Evolutionary conservation across 2,329 filamentous ascomycete genomes (phyloP).

Genomic region (Fusarium sp.): DNA sequence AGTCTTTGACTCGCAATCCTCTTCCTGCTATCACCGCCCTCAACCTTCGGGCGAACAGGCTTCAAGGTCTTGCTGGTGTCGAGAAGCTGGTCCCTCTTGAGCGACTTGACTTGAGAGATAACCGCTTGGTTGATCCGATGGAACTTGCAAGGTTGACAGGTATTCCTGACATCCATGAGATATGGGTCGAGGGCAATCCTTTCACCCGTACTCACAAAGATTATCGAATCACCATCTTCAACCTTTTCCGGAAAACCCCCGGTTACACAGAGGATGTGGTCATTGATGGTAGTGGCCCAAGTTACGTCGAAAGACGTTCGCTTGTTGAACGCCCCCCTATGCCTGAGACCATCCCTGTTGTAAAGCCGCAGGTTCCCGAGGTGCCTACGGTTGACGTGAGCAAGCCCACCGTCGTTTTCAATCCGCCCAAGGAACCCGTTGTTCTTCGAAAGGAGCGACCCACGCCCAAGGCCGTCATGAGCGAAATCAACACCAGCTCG

Average conservation of each 20-base stretch:
- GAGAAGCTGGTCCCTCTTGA: constrained; percentile 91
- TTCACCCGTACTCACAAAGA: constrained; percentile 88
- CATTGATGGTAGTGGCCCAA: constrained; percentile 86
- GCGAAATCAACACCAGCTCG: constrained; percentile 70
- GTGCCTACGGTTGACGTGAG: constrained; percentile 74
- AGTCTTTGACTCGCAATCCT: constrained; percentile 86
- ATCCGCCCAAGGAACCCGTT: constrained; percentile 62
- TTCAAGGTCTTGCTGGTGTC: constrained; percentile 88
- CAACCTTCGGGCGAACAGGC: constrained; percentile 89
- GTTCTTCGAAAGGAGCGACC: constrained; percentile 73
- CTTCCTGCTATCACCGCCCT: constrained; percentile 93
- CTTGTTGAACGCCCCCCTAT: constrained; percentile 86
- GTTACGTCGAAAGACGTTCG: constrained; percentile 86
- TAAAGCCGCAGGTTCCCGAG: constrained; percentile 76
- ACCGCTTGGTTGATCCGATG: constrained; percentile 88
- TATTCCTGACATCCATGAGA: constrained; percentile 90
- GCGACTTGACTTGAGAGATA: constrained; percentile 90
- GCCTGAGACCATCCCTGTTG: constrained; percentile 79
- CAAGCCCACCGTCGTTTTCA: constrained; percentile 73
- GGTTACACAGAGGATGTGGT: constrained; percentile 92
- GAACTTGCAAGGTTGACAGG: constrained; percentile 91
- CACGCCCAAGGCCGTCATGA: constrained; percentile 64
- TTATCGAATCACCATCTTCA: constrained; percentile 93
- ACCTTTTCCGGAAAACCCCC: constrained; percentile 89
- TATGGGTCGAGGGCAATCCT: constrained; percentile 93